These are phyloP conservation scores for Cladosporium sp. DNA, from an alignment of 2,329 filamentous ascomycete species.

Conservation along the genomic window DNA sequence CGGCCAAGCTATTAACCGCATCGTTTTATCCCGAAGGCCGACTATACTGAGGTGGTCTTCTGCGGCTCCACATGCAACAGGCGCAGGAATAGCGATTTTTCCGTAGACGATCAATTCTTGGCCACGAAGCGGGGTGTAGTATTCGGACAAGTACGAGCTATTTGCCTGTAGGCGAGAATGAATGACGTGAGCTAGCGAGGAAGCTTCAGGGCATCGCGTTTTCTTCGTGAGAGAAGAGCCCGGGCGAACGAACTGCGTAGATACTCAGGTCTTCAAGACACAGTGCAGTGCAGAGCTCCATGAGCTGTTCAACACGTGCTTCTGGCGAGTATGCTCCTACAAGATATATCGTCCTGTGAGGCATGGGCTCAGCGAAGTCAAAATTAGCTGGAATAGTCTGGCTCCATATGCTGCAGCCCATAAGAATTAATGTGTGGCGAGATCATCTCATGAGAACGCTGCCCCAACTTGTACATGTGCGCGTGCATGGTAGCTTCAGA, in stretches of 20 bases:
- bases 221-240: not conserved
- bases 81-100: slow-evolving; percentile 9
- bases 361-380: too few species aligned
- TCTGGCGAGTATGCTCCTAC: too few species aligned
- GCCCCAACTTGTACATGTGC: too few species aligned
- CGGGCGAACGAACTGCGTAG: not conserved
- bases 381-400: too few species aligned
- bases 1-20: slow-evolving; percentile 1
- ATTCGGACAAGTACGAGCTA: not conserved
- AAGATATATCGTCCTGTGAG: too few species aligned
- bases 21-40: slow-evolving; percentile 5
- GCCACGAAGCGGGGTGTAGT: not conserved
- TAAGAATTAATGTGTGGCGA: too few species aligned
- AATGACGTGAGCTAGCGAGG: not conserved
- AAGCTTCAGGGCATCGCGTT: not conserved
- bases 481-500: too few species aligned
- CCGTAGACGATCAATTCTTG: slow-evolving; percentile 7
- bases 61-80: slow-evolving; percentile 9
- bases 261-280: too few species aligned
- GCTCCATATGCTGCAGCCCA: too few species aligned
- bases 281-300: too few species aligned
- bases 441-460: too few species aligned
- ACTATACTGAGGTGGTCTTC: not conserved
- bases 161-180: not conserved
- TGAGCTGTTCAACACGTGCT: too few species aligned